Evolutionary conservation across 331 rosid genomes (phyloP).

Genomic region (Cydonia oblonga): DNA sequence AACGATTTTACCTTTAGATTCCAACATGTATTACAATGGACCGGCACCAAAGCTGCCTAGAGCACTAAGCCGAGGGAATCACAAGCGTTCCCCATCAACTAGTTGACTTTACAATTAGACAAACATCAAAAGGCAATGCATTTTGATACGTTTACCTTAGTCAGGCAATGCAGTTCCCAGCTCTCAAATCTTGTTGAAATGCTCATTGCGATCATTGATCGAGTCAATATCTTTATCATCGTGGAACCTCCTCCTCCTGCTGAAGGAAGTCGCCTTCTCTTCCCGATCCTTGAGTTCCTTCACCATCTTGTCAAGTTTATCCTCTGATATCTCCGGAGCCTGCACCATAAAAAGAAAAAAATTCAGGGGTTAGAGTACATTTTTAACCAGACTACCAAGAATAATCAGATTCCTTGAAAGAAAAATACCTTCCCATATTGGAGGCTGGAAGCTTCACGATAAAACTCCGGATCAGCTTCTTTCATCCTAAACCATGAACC

Average conservation of each 20-base stretch:
- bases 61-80: not conserved
- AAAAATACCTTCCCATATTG: slow-evolving; percentile 80
- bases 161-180: slow-evolving; percentile 97
- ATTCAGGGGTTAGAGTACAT: not conserved
- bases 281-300: slow-evolving; percentile 86
- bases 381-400: slow-evolving; percentile 1
- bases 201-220: slow-evolving; percentile 93
- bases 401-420: not conserved
- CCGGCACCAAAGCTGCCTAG: not conserved
- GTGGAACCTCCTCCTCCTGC: slow-evolving; percentile 78
- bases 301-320: slow-evolving; percentile 86
- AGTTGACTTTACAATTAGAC: slow-evolving; percentile 4
- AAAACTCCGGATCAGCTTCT: slow-evolving; percentile 96
- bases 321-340: slow-evolving; percentile 75
- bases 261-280: slow-evolving; percentile 62
- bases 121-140: not conserved
- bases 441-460: slow-evolving; percentile 94
- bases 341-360: slow-evolving; percentile 16
- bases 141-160: slow-evolving; percentile 23
- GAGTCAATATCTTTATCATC: slow-evolving; percentile 99
- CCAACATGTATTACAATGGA: no score
- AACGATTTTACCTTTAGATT: not conserved
- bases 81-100: not conserved
- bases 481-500: slow-evolving; percentile 34
- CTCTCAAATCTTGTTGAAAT: slow-evolving; percentile 91